Percentiles rank a stretch among this genome's conserved stretches.
phyloP scores from a whole-genome alignment of 1,284 basidiomycete species.

The Pseudomicrostroma phylloplanum region DNA sequence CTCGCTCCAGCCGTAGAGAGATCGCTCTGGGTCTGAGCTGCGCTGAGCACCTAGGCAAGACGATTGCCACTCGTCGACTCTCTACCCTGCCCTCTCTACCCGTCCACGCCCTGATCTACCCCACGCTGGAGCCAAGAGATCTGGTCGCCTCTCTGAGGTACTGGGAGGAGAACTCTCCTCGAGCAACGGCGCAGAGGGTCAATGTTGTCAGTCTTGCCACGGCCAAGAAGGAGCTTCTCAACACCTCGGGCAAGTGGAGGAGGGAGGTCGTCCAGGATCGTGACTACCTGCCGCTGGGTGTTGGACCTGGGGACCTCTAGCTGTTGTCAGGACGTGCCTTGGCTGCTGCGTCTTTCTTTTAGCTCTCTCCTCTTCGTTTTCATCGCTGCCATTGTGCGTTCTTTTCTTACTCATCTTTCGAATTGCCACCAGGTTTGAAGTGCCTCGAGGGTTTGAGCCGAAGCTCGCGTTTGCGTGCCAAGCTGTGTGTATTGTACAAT shows the following conservation, averaged over 20 bases:
- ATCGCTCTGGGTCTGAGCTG: conserved; percentile 23
- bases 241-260: conserved; percentile 14
- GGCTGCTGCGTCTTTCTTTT: too few species aligned
- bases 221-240: conserved; percentile 19
- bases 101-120: conserved; percentile 37
- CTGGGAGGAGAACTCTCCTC: conserved; percentile 15
- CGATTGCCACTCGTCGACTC: neutral
- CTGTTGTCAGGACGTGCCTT: neutral
- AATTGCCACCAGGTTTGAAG: too few species aligned
- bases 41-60: conserved; percentile 22
- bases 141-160: conserved; percentile 25
- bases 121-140: conserved; percentile 30
- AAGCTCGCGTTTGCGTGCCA: too few species aligned
- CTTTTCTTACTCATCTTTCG: too few species aligned
- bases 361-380: too few species aligned
- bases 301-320: conserved; percentile 19
- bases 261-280: conserved; percentile 20
- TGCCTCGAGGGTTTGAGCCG: too few species aligned
- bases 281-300: conserved; percentile 25
- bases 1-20: conserved; percentile 20
- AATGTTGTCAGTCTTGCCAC: conserved; percentile 19
- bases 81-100: conserved; percentile 16
- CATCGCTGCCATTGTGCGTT: too few species aligned
- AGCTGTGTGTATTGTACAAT: too few species aligned
- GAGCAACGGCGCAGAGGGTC: conserved; percentile 14